Evolutionary conservation across 2,329 filamentous ascomycete species (phyloP).

Genomic region (Claviceps sp.): DNA sequence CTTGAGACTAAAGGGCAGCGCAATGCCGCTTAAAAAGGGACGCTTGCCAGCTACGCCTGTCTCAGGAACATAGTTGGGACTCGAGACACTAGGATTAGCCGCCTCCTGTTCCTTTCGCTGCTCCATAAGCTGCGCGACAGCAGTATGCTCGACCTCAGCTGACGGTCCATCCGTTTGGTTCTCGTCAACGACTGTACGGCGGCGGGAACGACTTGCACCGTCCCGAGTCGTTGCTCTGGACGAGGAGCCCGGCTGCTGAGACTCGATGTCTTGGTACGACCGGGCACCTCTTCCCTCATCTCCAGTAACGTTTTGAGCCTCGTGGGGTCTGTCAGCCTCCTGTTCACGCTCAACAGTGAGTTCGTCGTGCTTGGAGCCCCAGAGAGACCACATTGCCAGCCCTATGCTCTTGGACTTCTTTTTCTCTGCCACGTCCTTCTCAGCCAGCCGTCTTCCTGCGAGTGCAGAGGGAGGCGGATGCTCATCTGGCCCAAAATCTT

Average conservation of each 20-base stretch:
- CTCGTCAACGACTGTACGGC: conserved; percentile 36
- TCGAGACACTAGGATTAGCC: conserved; percentile 28
- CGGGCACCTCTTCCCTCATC: conserved; percentile 31
- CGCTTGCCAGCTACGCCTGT: conserved; percentile 46
- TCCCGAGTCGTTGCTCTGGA: conserved; percentile 8
- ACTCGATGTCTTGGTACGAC: conserved; percentile 26
- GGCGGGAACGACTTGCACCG: conserved; percentile 28
- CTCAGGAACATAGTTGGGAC: conserved; percentile 28
- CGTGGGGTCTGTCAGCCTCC: conserved; percentile 29
- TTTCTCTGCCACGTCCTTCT: conserved; percentile 27
- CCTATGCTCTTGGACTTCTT: conserved; percentile 57
- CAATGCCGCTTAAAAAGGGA: conserved; percentile 54
- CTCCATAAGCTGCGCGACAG: conserved; percentile 30
- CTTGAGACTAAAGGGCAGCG: conserved; percentile 58
- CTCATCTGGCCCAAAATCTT: conserved; percentile 58
- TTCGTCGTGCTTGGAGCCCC: conserved; percentile 84
- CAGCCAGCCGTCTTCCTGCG: conserved; percentile 50
- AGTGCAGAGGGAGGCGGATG: conserved; percentile 72
- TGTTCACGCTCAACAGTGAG: conserved; percentile 49
- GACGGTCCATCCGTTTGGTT: conserved; percentile 27
- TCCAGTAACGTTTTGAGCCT: conserved; percentile 19
- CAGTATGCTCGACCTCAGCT: conserved; percentile 24
- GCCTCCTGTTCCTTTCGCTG: conserved; percentile 25
- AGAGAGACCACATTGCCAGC: conserved; percentile 70
- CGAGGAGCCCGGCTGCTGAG: conserved; percentile 18